Conservation (phyloP, 2,329 filamentous ascomycete species). For the Aspergillus sp. region DNA sequence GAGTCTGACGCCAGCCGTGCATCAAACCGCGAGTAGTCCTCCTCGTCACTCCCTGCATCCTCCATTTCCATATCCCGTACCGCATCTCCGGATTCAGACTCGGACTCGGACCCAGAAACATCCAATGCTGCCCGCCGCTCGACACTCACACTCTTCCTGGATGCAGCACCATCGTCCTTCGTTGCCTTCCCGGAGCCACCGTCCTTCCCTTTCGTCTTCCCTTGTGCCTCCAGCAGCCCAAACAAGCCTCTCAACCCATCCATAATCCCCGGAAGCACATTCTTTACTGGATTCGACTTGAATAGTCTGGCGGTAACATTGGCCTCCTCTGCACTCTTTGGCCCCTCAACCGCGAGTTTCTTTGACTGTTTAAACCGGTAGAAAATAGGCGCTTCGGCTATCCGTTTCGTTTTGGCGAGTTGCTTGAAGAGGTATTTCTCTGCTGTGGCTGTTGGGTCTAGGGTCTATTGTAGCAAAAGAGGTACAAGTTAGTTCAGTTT, state of each 20-base stretch:
- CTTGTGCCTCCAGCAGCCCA: constrained; percentile 30
- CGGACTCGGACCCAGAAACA: not conserved
- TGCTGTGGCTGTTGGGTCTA: constrained; percentile 53
- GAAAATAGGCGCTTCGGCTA: constrained; percentile 53
- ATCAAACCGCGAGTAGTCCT: constrained; percentile 34
- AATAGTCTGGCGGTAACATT: constrained; percentile 62
- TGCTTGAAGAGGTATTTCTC: constrained; percentile 58
- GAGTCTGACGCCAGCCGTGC: constrained; percentile 34
- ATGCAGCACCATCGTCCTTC: not conserved
- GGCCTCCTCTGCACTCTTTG: constrained; percentile 48
- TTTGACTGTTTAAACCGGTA: constrained; percentile 39
- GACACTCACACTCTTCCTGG: not conserved
- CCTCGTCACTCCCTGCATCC: constrained; percentile 27
- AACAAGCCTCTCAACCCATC: constrained; percentile 40
- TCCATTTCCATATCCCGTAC: constrained; percentile 20
- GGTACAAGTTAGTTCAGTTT: not conserved
- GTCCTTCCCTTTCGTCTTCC: constrained; percentile 15
- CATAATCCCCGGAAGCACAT: constrained; percentile 51
- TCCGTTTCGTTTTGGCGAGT: constrained; percentile 57
- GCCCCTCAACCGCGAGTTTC: constrained; percentile 37
- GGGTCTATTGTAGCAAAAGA: constrained; percentile 34
- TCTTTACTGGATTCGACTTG: constrained; percentile 60
- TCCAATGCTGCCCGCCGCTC: not conserved
- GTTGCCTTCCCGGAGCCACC: constrained; percentile 3
- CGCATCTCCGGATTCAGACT: constrained; percentile 9